Base-by-base conservation (phyloP, 768 basidiomycete species). In the Mycena epipterygia region DNA sequence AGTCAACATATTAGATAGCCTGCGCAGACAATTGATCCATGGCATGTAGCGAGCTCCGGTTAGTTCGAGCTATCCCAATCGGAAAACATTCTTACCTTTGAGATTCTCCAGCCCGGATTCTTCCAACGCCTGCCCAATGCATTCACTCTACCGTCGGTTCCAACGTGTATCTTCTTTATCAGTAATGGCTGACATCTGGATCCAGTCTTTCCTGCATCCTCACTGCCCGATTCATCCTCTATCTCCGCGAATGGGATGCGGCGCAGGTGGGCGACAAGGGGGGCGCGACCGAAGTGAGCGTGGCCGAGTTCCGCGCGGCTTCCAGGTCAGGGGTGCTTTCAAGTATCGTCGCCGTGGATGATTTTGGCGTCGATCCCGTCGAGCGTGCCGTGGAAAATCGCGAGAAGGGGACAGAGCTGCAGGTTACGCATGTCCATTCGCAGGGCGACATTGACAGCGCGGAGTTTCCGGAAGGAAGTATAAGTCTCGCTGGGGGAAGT, bases 111-210 rank as follows among this genome's bases (percentile, higher is more conserved):
- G 69, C 49, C 64, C 17, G 69, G 69, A 23, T 70, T 70, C 35
- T 65, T 70, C 51, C 69, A 70, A 30, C 63, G 69, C 21, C 69
- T 70, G 5, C 69, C 64, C 5, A 70, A 70, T 23, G 69, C 69
- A 19, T 70, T 60, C 42, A 70, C 64, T 19, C 63, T 70, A 5
- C 69, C 69, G 69, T 70, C 3, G 5, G 69, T 64, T n/a, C n/a
- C n/a, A 2, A 2, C 14, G 14, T 23, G 12, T 30, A 12, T 32
- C 39, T 5, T 16, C 12, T 42, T 44, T 32, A 25, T n/a, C 25
- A 16, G 6, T 8, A 23, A 32, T 17, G 5, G 30, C 33, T 17
- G 6, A 52, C 29, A 8, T 29, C 5, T 23, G 4, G 8, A 5
- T 13, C 25, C 67, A 68, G 67, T 7, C 60, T 68, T 25, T 68